Base-by-base conservation (phyloP, 1,284 basidiomycete genomes). In the Mycosarcoma mackinlayi region DNA sequence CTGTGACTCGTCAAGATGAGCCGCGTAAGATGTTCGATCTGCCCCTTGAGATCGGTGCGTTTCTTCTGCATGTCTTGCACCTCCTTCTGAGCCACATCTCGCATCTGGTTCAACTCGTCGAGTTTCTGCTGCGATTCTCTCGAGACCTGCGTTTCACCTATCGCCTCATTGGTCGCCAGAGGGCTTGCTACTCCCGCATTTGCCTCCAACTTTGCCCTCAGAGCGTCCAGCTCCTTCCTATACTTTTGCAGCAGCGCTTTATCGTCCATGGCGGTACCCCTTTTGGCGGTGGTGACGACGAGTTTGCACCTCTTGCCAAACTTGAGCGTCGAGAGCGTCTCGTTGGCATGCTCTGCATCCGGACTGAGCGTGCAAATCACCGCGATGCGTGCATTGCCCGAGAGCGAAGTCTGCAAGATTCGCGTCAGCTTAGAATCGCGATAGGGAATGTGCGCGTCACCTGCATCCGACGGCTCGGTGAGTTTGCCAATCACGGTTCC, bases 401-500 rank as follows among this genome's bases (percentile, higher is more conserved):
- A 85, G 6, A 88, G 80, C 0, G 86, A 86, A 34, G 86, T 86
- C 77, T 87, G 86, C 8, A 87, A 82, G 18, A 87, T 78, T 24
- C 86, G 84, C 0, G 86, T 87, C 44, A 85, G 71, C 62, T 88
- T 87, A 16, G 85, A 86, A 68, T 87, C 86, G 24, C 87, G 85
- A 73, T 87, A 88, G 0, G 86, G 86, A 18, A 88, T 84, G 72
- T 87, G 87, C 11, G 54, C 53, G 19, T 67, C 60, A 6, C 30
- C 34, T 2, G 19, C 1, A 3, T 50, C 39, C 7, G 48, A 19
- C 10, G 54, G 83, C 52, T 86, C 86, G 1, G 86, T 85, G 27
- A 88, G 83, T 73, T 87, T 86, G 66, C 85, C 84, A 67, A 88
- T 87, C 31, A 88, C 87, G 37, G 86, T 87, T 7, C 85, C 84